These are phyloP conservation scores for Capsicum rhomboideum DNA, from an alignment of 257 asterid species.

Conservation along the genomic window DNA sequence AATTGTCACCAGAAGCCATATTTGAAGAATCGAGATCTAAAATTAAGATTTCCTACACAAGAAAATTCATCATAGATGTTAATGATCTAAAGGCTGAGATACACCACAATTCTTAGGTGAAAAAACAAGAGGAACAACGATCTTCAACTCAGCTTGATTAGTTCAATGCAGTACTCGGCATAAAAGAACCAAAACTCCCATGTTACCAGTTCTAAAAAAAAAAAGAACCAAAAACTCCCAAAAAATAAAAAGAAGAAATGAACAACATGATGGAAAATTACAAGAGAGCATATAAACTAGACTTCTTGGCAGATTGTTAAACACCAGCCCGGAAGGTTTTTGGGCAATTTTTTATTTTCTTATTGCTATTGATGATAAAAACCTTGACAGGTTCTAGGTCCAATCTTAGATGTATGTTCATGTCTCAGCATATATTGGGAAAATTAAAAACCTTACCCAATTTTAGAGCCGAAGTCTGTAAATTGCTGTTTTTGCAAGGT, in stretches of 20 bases:
- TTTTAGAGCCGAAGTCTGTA: background rate
- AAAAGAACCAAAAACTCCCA: background rate
- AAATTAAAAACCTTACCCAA: background rate
- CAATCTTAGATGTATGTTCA: background rate
- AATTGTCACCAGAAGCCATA: slow-evolving; percentile 1
- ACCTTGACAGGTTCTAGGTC: background rate
- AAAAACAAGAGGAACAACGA: background rate
- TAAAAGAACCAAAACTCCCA: too few species aligned
- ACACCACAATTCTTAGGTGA: background rate
- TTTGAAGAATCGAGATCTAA: background rate
- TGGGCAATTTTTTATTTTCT: background rate
- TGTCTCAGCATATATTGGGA: background rate
- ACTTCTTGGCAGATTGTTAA: background rate
- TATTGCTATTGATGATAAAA: background rate
- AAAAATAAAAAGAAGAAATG: background rate
- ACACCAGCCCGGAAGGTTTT: background rate
- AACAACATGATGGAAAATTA: background rate
- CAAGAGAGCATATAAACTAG: background rate
- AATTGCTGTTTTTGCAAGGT: background rate
- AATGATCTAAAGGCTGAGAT: background rate
- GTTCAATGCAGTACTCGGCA: background rate
- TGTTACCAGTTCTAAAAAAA: too few species aligned
- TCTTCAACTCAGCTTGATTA: background rate
- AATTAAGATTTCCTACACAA: slow-evolving; percentile 27
- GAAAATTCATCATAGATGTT: background rate